Conservation (phyloP, 2,329 filamentous ascomycete genomes). For the Calycina herbarum region DNA sequence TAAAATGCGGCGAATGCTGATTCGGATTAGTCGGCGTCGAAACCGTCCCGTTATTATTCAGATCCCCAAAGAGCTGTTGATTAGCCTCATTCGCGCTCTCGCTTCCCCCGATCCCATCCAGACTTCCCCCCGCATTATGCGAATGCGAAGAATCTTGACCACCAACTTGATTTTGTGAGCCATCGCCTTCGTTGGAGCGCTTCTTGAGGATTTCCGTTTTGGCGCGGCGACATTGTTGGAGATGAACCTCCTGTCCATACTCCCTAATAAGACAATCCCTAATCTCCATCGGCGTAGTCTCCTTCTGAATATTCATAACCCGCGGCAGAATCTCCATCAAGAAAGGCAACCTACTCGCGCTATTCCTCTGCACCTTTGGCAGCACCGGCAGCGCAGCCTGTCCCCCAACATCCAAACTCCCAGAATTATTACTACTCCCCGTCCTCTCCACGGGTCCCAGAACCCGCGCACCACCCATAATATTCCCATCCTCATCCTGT, state of each 20-base stretch:
- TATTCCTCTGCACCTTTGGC: constrained; percentile 38
- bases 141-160: constrained; percentile 9
- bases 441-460: constrained; percentile 27
- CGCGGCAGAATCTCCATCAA: constrained; percentile 60
- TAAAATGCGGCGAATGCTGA: constrained; percentile 27
- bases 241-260: constrained; percentile 37
- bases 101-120: constrained; percentile 29
- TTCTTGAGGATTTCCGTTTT: constrained; percentile 39
- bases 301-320: constrained; percentile 57
- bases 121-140: not conserved
- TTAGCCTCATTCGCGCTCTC: constrained; percentile 24
- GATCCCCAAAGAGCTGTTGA: constrained; percentile 25
- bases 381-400: constrained; percentile 28
- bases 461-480: constrained; percentile 34
- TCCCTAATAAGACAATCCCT: constrained; percentile 52
- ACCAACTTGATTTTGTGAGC: not conserved
- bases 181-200: constrained; percentile 16
- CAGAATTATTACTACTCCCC: constrained; percentile 4
- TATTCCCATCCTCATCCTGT: constrained; percentile 35
- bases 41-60: constrained; percentile 16
- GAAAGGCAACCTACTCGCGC: constrained; percentile 47
- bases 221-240: constrained; percentile 37
- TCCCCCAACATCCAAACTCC: not conserved
- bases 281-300: constrained; percentile 61
- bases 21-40: constrained; percentile 12